phyloP scores from a whole-genome alignment of 163 green algal species.

The Volvox carteri region DNA sequence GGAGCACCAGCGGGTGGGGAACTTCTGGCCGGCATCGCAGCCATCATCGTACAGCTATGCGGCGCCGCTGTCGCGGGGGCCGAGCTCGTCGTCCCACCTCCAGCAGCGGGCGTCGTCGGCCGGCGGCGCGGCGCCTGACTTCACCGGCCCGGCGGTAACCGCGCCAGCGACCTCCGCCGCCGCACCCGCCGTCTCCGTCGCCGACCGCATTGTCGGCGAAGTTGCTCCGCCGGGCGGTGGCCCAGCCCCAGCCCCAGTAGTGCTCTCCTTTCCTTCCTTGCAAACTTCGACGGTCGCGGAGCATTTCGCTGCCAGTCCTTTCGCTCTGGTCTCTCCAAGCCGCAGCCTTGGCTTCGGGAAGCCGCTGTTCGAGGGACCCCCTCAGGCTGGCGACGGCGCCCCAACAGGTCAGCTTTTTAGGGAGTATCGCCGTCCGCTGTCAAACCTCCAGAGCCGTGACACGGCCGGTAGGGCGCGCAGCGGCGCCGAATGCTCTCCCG shows the following conservation, averaged over 20 bases:
- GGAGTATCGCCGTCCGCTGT: background rate
- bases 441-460: background rate
- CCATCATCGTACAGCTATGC: background rate
- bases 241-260: too few relatives aligned
- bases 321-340: background rate
- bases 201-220: background rate
- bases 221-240: too few relatives aligned
- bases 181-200: background rate
- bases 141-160: background rate
- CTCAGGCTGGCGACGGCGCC: too few relatives aligned
- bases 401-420: too few relatives aligned
- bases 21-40: background rate
- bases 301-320: background rate
- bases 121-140: background rate
- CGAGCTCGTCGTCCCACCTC: background rate
- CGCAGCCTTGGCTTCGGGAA: background rate
- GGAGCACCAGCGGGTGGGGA: background rate
- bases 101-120: background rate
- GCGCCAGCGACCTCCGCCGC: background rate
- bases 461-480: background rate
- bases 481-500: constrained; percentile 9
- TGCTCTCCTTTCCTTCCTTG: too few relatives aligned
- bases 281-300: background rate
- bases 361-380: too few relatives aligned
- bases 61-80: background rate